Percentiles rank a stretch among this genome's conserved stretches.
These are phyloP conservation scores for Macadamia tetraphylla DNA, from an alignment of 164 flowering plant species.

Conservation along the genomic window DNA sequence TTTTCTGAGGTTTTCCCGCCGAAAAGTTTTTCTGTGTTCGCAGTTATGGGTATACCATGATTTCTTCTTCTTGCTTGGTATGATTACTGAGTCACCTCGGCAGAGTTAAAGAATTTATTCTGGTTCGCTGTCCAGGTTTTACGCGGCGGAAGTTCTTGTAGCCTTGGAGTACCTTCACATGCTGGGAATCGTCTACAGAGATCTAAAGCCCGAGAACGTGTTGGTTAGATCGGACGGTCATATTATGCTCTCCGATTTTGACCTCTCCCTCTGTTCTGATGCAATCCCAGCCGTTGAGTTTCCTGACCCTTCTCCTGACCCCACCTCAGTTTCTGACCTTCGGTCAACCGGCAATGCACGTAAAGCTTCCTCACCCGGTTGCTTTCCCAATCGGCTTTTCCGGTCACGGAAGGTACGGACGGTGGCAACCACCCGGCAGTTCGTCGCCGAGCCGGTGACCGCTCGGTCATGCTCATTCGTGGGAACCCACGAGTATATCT, in stretches of 20 bases:
- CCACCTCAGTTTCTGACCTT: slow-evolving; percentile 12
- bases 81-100: too few species aligned
- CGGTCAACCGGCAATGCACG: not conserved
- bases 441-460: slow-evolving; percentile 79
- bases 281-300: slow-evolving; percentile 64
- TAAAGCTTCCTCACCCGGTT: slow-evolving; percentile 18
- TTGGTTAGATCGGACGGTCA: slow-evolving; percentile 87
- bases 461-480: slow-evolving; percentile 84
- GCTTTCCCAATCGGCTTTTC: slow-evolving; percentile 37
- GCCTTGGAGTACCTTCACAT: slow-evolving; percentile 87
- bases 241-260: slow-evolving; percentile 91
- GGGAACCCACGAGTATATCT: slow-evolving; percentile 92
- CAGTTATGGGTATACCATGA: too few species aligned
- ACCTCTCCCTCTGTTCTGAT: slow-evolving; percentile 65
- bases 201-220: slow-evolving; percentile 83
- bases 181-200: slow-evolving; percentile 88
- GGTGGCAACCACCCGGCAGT: slow-evolving; percentile 32
- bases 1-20: not conserved
- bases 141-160: slow-evolving; percentile 89
- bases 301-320: slow-evolving; percentile 30
- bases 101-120: too few species aligned
- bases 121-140: slow-evolving; percentile 45
- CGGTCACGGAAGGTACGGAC: slow-evolving; percentile 57
- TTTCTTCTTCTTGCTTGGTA: too few species aligned
- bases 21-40: not conserved